Evolutionary conservation across 495 filamentous ascomycete genomes (phyloP), one percentile per base, ranked within the genome.

Genomic region (Hyaloscypha finlandica): DNA sequence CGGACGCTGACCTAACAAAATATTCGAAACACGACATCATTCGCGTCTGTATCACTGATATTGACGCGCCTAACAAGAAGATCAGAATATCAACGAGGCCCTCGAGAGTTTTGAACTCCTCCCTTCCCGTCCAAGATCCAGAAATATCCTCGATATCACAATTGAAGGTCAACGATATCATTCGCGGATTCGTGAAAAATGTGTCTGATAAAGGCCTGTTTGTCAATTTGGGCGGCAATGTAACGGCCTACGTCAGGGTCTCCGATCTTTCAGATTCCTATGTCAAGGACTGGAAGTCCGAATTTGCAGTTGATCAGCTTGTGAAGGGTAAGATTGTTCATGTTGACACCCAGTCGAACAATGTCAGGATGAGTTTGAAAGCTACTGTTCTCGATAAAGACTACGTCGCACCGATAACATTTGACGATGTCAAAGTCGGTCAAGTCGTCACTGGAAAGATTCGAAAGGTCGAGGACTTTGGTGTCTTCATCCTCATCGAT

Each of bases 241-340:
- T 97, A n/a, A 91, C 87, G 35, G 94, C 89, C 4, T 91, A 91
- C 75, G 87, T 94, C 33, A 87, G 88, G 67, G 86, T 98, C 57
- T 89, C 89, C 12, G 92, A 97, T 73, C 86, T 98, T 20, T 96
- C 94, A 0, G 94, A 99, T 74, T 84, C 85, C 4, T 98, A 86
- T 74, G 81, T 98, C 71, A 98, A 97, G 77, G 92, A 97, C 57
- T 99, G 95, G 95, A 96, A 96, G 79, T 84, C 89, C n/a, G 77
- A 85, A 19, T 97, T 92, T 79, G 85, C 94, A 68, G 77, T 90
- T 39, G 92, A 92, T 72, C 92, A 97, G 76, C 82, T 99, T 20
- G 91, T 99, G 32, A 93, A 89, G 77, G 95, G 92, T 58, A 91
- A 92, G 56, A 81, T 99, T 71, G 87, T 90, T 30, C 75, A 84